Evolutionary conservation across 2,329 filamentous ascomycete genomes (phyloP), one percentile per base, ranked within the genome.

Genomic region (Myriangium duriaei): DNA sequence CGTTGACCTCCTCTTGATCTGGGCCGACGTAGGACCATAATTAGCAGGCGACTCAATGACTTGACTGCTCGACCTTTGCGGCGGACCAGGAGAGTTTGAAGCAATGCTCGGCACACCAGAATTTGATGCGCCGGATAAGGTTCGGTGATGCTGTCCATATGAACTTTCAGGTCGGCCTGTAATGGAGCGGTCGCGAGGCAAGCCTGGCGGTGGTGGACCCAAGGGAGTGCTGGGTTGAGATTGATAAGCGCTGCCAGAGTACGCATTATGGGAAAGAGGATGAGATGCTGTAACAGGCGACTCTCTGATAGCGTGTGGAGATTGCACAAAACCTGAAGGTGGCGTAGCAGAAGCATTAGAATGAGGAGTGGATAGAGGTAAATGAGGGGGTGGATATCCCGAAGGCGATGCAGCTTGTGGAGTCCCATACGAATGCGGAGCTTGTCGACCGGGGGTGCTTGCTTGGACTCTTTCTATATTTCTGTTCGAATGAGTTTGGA

Each of bases 211-310:
- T 34, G 62, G 64, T 16, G 66, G 67, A 1, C 63, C 65, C 31
- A 69, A 53, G 15, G 67, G 67, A 11, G 67, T 69, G 30, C 58
- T 59, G 10, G 65, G 62, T 41, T 69, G 59, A 4, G 64, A 65
- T 12, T 57, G 54, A 39, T 64, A 62, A 12, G 44, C 51, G 42
- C 37, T 51, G 45, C 41, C 52, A 45, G 29, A 17, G 18, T 46
- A 56, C 44, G 38, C 54, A 45, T 50, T 55, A 45, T 46, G 37
- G 26, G 57, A 47, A 40, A 56, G 47, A 37, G 54, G 51, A 38
- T 58, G 41, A 5, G 48, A 37, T 5, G 51, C 41, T 17, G 55
- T 53, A 39, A 51, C 7, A 7, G 21, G n/a, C 21, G 21, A 55
- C 30, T 54, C 52, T 21, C 51, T 49, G 11, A 54, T 42, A 5